Conservation (phyloP, 176 grass and related monocot genomes). For the Eleusine coracana region DNA sequence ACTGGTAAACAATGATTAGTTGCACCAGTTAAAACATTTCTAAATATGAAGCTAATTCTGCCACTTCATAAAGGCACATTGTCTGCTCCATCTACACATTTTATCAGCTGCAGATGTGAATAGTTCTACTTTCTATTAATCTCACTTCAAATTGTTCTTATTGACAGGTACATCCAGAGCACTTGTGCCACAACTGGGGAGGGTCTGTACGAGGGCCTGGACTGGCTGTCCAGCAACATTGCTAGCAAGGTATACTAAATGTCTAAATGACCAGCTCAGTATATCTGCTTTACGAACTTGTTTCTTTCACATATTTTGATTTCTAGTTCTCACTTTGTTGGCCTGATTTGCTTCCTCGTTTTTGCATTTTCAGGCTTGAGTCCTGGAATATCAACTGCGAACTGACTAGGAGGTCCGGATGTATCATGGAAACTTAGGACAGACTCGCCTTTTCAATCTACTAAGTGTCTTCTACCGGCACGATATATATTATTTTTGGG, state of each 20-base stretch:
- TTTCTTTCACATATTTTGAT: not conserved
- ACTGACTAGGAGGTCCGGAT: slow-evolving; percentile 47
- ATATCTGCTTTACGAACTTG: not conserved
- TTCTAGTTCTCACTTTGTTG: not conserved
- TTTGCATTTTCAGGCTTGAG: slow-evolving; percentile 40
- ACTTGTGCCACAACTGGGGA: slow-evolving; percentile 58
- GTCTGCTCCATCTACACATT: not conserved
- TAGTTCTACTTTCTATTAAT: not conserved
- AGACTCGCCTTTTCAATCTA: slow-evolving; percentile 30
- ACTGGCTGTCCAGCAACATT: slow-evolving; percentile 63
- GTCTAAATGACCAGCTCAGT: not conserved
- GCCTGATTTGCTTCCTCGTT: not conserved
- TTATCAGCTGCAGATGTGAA: not conserved
- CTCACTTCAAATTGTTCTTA: not conserved
- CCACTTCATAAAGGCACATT: not conserved
- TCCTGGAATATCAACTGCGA: slow-evolving; percentile 23
- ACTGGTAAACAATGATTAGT: slow-evolving; percentile 23
- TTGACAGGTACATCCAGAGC: slow-evolving; percentile 62
- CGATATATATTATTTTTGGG: slow-evolving; percentile 42
- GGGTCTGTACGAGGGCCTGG: slow-evolving; percentile 58
- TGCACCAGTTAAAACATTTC: not conserved
- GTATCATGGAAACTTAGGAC: slow-evolving; percentile 44
- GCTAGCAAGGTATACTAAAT: slow-evolving; percentile 50
- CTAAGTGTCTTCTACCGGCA: slow-evolving; percentile 8
- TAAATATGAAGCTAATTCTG: not conserved